These are phyloP conservation scores for Calonectria pteridis DNA, from an alignment of 2,329 filamentous ascomycete genomes.

Conservation along the genomic window DNA sequence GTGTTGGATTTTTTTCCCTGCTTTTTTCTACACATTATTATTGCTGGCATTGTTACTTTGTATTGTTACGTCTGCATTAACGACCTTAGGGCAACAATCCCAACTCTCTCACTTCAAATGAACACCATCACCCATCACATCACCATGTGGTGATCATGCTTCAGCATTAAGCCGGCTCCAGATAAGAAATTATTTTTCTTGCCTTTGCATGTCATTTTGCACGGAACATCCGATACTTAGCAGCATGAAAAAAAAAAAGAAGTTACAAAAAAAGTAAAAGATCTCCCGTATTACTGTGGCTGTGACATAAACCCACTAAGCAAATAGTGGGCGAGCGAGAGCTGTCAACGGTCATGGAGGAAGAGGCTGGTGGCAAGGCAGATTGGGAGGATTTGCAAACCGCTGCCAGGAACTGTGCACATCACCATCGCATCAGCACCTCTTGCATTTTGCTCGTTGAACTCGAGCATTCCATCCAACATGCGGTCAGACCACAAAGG, in stretches of 20 bases:
- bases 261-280: not conserved
- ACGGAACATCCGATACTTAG: not conserved
- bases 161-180: not conserved
- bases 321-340: not conserved
- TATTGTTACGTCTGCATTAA: not conserved
- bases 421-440: not conserved
- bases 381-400: conserved; percentile 2
- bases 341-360: not conserved
- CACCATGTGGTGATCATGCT: not conserved
- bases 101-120: too few species aligned
- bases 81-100: conserved; percentile 11
- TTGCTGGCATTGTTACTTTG: not conserved
- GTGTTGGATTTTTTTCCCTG: not conserved
- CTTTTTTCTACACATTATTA: not conserved
- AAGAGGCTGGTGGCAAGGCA: conserved; percentile 19
- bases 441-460: not conserved
- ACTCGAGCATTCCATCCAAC: not conserved
- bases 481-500: conserved; percentile 24
- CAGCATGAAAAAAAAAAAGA: not conserved
- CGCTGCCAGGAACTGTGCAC: not conserved
- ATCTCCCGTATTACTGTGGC: conserved; percentile 14
- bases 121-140: too few species aligned
- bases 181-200: not conserved
- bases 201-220: not conserved
- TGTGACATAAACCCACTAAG: not conserved